Conservation (phyloP, 768 basidiomycete genomes). For the Termitomyces titanicus region DNA sequence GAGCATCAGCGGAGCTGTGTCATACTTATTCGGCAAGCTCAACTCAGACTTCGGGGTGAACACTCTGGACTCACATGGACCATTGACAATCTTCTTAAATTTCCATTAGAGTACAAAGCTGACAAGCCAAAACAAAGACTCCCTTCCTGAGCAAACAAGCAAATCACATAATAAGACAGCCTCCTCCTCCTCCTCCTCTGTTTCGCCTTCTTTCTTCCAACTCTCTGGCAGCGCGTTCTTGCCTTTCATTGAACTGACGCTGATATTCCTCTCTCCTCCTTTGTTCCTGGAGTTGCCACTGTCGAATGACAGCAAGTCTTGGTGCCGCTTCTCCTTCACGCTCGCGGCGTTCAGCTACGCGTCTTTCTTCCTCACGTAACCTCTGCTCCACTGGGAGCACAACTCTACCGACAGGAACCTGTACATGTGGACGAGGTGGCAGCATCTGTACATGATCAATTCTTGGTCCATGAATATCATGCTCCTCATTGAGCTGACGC, state of each 20-base stretch:
- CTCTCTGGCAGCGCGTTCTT: neutral
- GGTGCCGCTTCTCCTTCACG: neutral
- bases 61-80: neutral
- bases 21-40: too few relatives aligned
- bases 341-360: neutral
- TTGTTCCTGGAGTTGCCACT: neutral
- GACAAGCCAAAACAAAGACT: too few relatives aligned
- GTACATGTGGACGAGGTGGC: neutral
- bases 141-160: too few relatives aligned
- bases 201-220: slow-evolving; percentile 1
- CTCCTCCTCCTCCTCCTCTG: neutral
- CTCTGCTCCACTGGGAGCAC: neutral
- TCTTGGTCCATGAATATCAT: neutral
- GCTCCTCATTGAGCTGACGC: neutral
- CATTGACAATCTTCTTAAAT: neutral
- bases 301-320: too few relatives aligned
- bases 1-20: too few relatives aligned
- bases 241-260: neutral
- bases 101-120: neutral
- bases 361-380: neutral
- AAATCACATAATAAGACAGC: neutral
- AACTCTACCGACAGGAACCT: neutral
- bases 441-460: too few relatives aligned
- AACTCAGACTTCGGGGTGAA: too few relatives aligned
- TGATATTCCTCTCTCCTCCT: slow-evolving; percentile 2